Conservation (phyloP, 345 rosid species). For the Hypericum androsaemum region DNA sequence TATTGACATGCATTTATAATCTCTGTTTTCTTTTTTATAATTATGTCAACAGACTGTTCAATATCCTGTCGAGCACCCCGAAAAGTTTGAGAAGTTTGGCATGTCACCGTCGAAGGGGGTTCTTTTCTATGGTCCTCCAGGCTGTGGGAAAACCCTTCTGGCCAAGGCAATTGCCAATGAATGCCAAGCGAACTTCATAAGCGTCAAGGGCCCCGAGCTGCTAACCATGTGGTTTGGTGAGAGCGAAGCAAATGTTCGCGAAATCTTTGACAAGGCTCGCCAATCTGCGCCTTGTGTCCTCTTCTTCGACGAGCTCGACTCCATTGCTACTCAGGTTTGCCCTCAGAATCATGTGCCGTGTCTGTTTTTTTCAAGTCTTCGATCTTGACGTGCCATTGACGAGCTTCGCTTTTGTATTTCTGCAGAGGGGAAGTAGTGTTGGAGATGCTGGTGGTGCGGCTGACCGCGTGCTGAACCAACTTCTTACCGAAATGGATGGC, state of each 20-base stretch:
- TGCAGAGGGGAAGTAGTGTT: slow-evolving; percentile 82
- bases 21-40: background rate
- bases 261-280: slow-evolving; percentile 93
- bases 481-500: slow-evolving; percentile 96
- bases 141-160: slow-evolving; percentile 92
- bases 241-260: slow-evolving; percentile 93
- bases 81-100: slow-evolving; percentile 91
- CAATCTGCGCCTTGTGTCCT: slow-evolving; percentile 92
- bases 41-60: slow-evolving; percentile 65
- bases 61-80: slow-evolving; percentile 98
- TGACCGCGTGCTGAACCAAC: slow-evolving; percentile 90
- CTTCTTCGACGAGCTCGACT: slow-evolving; percentile 91
- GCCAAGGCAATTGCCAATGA: slow-evolving; percentile 98
- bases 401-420: background rate
- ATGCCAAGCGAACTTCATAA: slow-evolving; percentile 95
- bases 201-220: slow-evolving; percentile 89
- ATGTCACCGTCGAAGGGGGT: slow-evolving; percentile 99
- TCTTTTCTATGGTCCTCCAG: slow-evolving; percentile 94
- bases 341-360: background rate
- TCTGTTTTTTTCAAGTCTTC: background rate
- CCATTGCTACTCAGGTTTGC: slow-evolving; percentile 86
- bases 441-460: slow-evolving; percentile 99
- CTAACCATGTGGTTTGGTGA: slow-evolving; percentile 99
- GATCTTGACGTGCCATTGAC: background rate
- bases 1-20: background rate